Conservation (phyloP, 208 protist species). For the Leishmania mexicana region DNA sequence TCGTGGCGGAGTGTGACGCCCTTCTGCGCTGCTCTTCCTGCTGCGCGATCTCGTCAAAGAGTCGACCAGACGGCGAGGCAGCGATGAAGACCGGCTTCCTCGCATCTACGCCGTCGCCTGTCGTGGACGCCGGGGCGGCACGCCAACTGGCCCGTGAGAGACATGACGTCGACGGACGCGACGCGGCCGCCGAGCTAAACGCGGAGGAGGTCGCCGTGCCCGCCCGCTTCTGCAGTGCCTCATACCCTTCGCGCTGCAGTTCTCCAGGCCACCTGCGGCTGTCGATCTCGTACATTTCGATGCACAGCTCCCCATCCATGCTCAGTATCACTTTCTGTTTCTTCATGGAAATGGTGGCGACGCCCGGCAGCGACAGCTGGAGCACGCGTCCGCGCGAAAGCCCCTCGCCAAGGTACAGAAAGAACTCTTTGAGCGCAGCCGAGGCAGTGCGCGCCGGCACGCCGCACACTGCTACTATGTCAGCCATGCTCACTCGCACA, state of each 20-base stretch:
- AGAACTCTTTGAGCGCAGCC: conserved; percentile 78
- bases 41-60: conserved; percentile 81
- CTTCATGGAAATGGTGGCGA: conserved; percentile 69
- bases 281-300: conserved; percentile 76
- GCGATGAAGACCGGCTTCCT: conserved; percentile 63
- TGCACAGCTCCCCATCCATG: conserved; percentile 51
- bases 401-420: conserved; percentile 83
- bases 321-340: conserved; percentile 57
- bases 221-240: conserved; percentile 28
- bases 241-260: conserved; percentile 38
- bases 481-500: conserved; percentile 47
- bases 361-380: conserved; percentile 62
- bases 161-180: conserved; percentile 40
- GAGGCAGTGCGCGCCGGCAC: conserved; percentile 70
- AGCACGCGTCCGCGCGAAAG: conserved; percentile 71
- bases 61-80: conserved; percentile 60
- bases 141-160: conserved; percentile 34
- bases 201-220: conserved; percentile 7
- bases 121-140: neutral
- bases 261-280: conserved; percentile 67
- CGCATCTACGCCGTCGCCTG: neutral
- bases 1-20: conserved; percentile 21
- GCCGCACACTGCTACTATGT: conserved; percentile 63
- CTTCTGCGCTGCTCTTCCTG: conserved; percentile 45
- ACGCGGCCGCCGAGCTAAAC: conserved; percentile 21